These are phyloP conservation scores for Solanum hybrid DNA, from an alignment of 305 asterid species.

Conservation along the genomic window DNA sequence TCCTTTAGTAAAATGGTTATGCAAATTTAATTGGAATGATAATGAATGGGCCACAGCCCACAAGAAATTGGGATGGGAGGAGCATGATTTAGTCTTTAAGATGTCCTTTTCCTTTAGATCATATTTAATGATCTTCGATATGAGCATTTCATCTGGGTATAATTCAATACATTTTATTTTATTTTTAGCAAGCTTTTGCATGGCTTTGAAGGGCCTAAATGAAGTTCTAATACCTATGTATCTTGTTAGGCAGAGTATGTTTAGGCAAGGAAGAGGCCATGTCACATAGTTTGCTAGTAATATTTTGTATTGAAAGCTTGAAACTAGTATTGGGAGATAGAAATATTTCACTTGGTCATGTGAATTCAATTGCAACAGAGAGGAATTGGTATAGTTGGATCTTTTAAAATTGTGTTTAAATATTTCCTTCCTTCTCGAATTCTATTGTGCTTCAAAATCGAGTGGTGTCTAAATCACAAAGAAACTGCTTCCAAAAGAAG, in stretches of 20 bases:
- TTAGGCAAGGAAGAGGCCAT: not conserved
- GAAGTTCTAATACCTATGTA: not conserved
- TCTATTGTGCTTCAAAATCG: not conserved
- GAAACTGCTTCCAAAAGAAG: not conserved
- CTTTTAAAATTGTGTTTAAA: not conserved
- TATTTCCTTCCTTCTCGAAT: not conserved
- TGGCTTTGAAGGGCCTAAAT: not conserved
- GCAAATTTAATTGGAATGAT: not conserved
- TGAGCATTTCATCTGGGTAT: not conserved
- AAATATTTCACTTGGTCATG: not conserved
- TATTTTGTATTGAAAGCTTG: not conserved
- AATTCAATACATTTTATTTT: not conserved
- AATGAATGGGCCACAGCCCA: not conserved
- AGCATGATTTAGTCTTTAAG: not conserved
- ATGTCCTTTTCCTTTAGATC: not conserved
- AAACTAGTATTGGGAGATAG: not conserved
- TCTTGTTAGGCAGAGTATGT: not conserved
- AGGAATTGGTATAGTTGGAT: not conserved
- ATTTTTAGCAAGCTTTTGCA: not conserved
- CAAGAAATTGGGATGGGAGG: not conserved
- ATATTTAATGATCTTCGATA: not conserved
- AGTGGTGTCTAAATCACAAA: not conserved
- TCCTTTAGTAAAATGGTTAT: not conserved
- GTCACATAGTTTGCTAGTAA: not conserved
- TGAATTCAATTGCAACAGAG: not conserved